phyloP scores from a whole-genome alignment of 1,139 yeast genomes.

The Arxiozyma heterogenica region DNA sequence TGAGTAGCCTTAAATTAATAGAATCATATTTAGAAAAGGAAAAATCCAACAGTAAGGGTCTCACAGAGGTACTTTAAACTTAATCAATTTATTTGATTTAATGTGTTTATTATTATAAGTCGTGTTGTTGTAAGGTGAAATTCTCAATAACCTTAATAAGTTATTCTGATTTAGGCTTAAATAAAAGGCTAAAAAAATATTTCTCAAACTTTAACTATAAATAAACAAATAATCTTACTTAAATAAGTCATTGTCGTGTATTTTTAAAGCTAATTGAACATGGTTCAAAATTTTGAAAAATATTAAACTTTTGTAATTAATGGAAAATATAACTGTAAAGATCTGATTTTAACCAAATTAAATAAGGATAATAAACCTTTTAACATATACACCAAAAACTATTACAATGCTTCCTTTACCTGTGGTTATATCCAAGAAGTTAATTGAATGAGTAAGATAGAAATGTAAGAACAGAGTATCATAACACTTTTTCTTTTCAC shows the following conservation, averaged over 20 bases:
- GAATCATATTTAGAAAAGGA: slow-evolving; percentile 56
- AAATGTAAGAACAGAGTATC: slow-evolving; percentile 72
- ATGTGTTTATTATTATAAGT: background rate
- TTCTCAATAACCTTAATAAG: slow-evolving; percentile 46
- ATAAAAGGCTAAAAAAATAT: slow-evolving; percentile 67
- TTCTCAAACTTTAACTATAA: slow-evolving; percentile 48
- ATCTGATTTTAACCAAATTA: slow-evolving; percentile 47
- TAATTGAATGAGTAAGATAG: slow-evolving; percentile 50
- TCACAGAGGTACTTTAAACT: slow-evolving; percentile 33
- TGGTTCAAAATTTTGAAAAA: slow-evolving; percentile 77
- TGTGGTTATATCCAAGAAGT: slow-evolving; percentile 57
- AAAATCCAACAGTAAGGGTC: slow-evolving; percentile 68
- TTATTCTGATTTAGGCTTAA: slow-evolving; percentile 64
- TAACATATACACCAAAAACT: slow-evolving; percentile 74
- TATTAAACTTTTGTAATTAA: slow-evolving; percentile 73
- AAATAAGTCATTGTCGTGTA: slow-evolving; percentile 61
- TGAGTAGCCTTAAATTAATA: slow-evolving; percentile 41
- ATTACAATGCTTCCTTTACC: slow-evolving; percentile 73
- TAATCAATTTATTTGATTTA: slow-evolving; percentile 30
- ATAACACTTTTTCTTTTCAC: slow-evolving; percentile 41
- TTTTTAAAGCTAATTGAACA: slow-evolving; percentile 57
- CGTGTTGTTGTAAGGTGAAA: slow-evolving; percentile 14
- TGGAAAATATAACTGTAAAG: slow-evolving; percentile 48
- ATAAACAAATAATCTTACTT: slow-evolving; percentile 46
- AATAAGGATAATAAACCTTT: slow-evolving; percentile 59